Conservation (phyloP, 441 rosid species). For the Pelargonium citronellum region DNA sequence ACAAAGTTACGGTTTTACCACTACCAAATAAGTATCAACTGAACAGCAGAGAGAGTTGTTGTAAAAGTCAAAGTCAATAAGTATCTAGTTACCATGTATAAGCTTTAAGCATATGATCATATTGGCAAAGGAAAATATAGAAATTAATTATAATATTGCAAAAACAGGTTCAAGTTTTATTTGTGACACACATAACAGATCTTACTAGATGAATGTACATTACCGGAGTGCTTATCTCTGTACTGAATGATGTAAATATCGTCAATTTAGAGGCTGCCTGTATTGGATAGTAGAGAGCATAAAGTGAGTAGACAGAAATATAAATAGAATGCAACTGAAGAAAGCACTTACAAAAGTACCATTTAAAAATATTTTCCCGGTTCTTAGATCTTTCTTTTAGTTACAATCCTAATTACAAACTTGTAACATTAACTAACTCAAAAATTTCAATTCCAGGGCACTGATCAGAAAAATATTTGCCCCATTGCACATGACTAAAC, state of each 20-base stretch:
- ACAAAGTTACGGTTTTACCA: background rate
- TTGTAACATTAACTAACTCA: too few relatives aligned
- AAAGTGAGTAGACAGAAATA: background rate
- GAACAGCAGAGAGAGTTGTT: too few relatives aligned
- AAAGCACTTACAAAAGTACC: background rate
- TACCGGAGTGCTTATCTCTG: constrained; percentile 45
- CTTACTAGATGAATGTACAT: background rate
- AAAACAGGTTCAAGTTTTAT: background rate
- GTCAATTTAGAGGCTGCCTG: constrained; percentile 40
- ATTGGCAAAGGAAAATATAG: background rate
- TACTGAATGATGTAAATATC: constrained; percentile 31
- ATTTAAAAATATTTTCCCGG: background rate
- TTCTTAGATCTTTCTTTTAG: background rate
- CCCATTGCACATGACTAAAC: too few relatives aligned
- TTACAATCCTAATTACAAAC: too few relatives aligned
- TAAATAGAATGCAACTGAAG: background rate
- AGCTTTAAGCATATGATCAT: background rate
- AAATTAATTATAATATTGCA: background rate
- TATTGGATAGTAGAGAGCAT: constrained; percentile 5
- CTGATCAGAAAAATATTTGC: background rate
- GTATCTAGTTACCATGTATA: too few relatives aligned
- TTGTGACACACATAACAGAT: too few relatives aligned
- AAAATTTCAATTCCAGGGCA: background rate
- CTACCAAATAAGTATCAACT: background rate
- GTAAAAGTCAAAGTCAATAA: background rate